A percentile compares a stretch with the other conserved stretches of the same genome.
Conservation (phyloP, 805 yeast species). For the Candida lessepsii region DNA sequence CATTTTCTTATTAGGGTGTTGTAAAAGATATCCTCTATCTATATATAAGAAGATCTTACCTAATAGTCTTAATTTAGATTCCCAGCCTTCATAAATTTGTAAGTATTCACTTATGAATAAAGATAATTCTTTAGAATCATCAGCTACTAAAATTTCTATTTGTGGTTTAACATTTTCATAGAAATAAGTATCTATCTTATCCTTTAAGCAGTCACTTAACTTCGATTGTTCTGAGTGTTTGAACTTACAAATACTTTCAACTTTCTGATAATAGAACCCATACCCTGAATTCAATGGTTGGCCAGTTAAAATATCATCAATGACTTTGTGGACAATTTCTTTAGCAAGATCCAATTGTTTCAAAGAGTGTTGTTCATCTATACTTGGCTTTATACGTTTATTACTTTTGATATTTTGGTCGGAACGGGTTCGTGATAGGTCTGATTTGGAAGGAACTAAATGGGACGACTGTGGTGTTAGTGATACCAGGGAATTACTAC, state of each 20-base stretch:
- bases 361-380: constrained; percentile 12
- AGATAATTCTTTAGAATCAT: neutral
- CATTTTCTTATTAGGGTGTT: constrained; percentile 28
- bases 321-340: constrained; percentile 12
- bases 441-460: neutral
- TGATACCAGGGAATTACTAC: constrained; percentile 4
- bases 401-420: constrained; percentile 8
- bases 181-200: constrained; percentile 20
- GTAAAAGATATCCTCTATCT: constrained; percentile 34
- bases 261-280: constrained; percentile 25
- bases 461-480: constrained; percentile 1
- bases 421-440: constrained; percentile 10
- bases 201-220: constrained; percentile 20
- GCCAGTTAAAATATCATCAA: constrained; percentile 22
- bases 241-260: constrained; percentile 32
- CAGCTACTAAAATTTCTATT: constrained; percentile 8
- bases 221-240: constrained; percentile 34
- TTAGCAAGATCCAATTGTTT: constrained; percentile 16
- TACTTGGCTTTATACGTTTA: constrained; percentile 22
- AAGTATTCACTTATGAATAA: constrained; percentile 15
- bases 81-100: constrained; percentile 23
- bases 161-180: constrained; percentile 12
- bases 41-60: constrained; percentile 33
- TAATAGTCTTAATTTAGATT: constrained; percentile 21
- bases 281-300: constrained; percentile 19